Evolutionary conservation across 2,329 filamentous ascomycete species (phyloP).

Genomic region (Sphaerulina musiva): DNA sequence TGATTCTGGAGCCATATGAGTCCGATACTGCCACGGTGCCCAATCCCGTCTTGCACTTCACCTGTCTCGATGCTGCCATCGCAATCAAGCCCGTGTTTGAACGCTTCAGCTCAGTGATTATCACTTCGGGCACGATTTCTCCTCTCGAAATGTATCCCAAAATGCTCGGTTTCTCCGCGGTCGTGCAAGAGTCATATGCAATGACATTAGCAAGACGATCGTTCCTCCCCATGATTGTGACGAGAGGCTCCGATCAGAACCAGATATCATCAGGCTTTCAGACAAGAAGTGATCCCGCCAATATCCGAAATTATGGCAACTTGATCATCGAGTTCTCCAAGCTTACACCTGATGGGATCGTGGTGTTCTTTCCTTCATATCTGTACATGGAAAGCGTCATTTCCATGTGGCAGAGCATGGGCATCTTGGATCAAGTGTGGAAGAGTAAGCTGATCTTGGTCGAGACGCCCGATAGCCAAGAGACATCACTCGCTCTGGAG

Average conservation of each 20-base stretch:
- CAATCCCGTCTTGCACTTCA: conserved; percentile 95
- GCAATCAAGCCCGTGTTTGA: conserved; percentile 98
- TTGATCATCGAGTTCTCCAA: conserved; percentile 91
- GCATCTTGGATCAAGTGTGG: conserved; percentile 94
- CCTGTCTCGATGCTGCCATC: conserved; percentile 92
- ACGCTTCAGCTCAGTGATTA: conserved; percentile 94
- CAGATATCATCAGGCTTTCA: conserved; percentile 90
- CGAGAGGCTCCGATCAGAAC: conserved; percentile 86
- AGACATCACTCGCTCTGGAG: conserved; percentile 89
- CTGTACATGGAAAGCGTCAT: conserved; percentile 99
- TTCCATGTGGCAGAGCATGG: conserved; percentile 98
- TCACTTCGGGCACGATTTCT: conserved; percentile 94
- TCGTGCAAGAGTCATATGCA: conserved; percentile 92
- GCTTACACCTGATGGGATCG: conserved; percentile 91
- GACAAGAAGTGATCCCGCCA: conserved; percentile 88
- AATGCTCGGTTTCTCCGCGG: conserved; percentile 88
- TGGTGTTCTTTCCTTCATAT: conserved; percentile 99
- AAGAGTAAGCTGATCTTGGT: conserved; percentile 98
- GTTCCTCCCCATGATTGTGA: conserved; percentile 98
- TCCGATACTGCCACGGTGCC: conserved; percentile 91
- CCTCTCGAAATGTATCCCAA: conserved; percentile 98
- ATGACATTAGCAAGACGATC: conserved; percentile 93
- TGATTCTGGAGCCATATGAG: conserved; percentile 96
- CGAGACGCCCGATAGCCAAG: conserved; percentile 94
- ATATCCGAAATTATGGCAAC: conserved; percentile 95